Evolutionary conservation across 2,329 filamentous ascomycete species (phyloP).

Genomic region (Penicillium sp.): DNA sequence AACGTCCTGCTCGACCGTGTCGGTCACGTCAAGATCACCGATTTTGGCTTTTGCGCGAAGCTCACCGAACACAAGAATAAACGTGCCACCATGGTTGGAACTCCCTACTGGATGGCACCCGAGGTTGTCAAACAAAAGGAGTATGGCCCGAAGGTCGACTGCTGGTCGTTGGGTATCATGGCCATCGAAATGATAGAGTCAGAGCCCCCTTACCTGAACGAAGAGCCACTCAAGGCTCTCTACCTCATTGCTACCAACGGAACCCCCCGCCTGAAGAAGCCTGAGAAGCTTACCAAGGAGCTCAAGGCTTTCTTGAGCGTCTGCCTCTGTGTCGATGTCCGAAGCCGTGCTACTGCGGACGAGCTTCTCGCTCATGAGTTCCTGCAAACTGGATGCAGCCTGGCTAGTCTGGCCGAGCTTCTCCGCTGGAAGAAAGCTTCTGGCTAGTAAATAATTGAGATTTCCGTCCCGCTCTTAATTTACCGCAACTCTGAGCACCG

Average conservation of each 20-base stretch:
- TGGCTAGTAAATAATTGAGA: conserved; percentile 31
- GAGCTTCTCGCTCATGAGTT: conserved; percentile 93
- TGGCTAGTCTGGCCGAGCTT: conserved; percentile 79
- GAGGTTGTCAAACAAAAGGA: conserved; percentile 99
- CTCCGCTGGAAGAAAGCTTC: conserved; percentile 64
- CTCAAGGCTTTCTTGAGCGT: conserved; percentile 96
- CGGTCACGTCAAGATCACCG: conserved; percentile 96
- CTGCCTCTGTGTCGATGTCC: conserved; percentile 94
- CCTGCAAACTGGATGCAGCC: conserved; percentile 83
- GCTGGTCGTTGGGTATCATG: conserved; percentile 99
- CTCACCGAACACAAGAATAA: conserved; percentile 95
- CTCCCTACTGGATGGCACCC: conserved; percentile 99
- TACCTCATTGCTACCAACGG: conserved; percentile 98
- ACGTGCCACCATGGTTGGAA: conserved; percentile 98
- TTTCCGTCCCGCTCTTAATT: conserved; percentile 1
- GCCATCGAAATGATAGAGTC: conserved; percentile 99
- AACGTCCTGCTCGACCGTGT: conserved; percentile 93
- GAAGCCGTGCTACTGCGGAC: conserved; percentile 84
- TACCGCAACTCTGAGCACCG: conserved; percentile 28
- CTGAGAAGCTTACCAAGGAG: conserved; percentile 96
- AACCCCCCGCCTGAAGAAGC: conserved; percentile 94
- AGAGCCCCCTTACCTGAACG: conserved; percentile 95
- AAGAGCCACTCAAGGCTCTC: conserved; percentile 93
- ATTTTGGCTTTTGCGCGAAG: conserved; percentile 99
- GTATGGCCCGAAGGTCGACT: conserved; percentile 96